Conservation (phyloP, 2,329 filamentous ascomycete species). For the Hymenoscyphus occultus region DNA sequence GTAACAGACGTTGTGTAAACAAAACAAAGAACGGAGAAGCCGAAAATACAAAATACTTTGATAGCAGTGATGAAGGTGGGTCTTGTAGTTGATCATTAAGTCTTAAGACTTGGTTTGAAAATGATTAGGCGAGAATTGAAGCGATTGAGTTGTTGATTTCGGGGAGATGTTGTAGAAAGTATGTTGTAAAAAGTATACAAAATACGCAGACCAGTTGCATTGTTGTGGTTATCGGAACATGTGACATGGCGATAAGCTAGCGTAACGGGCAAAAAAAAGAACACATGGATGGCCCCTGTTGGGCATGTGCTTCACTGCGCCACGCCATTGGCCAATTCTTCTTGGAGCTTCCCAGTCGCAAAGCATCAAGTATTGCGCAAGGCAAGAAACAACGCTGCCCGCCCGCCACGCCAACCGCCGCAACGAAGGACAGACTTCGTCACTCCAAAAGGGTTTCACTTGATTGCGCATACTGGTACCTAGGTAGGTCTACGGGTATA, state of each 20-base stretch:
- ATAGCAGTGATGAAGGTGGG: too few species aligned
- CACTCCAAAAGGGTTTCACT: constrained; percentile 1
- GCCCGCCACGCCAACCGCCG: neutral
- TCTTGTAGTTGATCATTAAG: too few species aligned
- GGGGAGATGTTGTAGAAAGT: neutral
- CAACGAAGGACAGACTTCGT: neutral
- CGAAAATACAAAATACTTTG: too few species aligned
- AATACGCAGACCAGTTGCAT: neutral
- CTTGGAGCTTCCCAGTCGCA: neutral
- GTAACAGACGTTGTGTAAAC: too few species aligned
- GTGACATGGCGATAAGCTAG: neutral
- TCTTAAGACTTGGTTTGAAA: too few species aligned
- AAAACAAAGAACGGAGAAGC: too few species aligned
- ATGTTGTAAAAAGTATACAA: neutral
- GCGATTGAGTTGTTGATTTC: too few species aligned
- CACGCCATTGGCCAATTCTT: neutral
- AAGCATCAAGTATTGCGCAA: neutral
- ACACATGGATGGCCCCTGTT: neutral
- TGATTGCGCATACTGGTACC: too few species aligned
- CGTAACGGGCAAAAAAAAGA: neutral
- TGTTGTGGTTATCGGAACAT: neutral
- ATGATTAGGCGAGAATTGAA: too few species aligned
- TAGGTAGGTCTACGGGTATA: too few species aligned
- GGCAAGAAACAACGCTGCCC: too few species aligned
- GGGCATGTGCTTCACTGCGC: neutral